Evolutionary conservation across 2,329 filamentous ascomycete species (phyloP).

Genomic region (Aspergillus costaricaensis): DNA sequence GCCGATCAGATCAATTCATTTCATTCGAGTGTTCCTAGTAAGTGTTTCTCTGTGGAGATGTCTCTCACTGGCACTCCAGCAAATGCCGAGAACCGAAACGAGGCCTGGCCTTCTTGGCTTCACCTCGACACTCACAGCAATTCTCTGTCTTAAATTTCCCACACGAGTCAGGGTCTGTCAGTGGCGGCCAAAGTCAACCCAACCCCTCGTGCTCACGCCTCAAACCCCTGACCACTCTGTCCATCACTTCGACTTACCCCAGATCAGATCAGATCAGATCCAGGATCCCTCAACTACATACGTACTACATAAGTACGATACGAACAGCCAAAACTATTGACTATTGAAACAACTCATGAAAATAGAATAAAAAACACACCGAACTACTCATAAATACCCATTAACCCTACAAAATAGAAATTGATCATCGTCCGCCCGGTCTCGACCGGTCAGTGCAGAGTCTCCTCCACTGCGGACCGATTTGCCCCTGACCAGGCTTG

Average conservation of each 20-base stretch:
- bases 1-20: background rate
- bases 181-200: background rate
- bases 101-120: background rate
- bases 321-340: background rate
- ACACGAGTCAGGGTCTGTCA: background rate
- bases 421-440: slow-evolving; percentile 6
- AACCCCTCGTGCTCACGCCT: background rate
- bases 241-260: no score
- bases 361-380: background rate
- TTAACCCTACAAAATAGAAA: background rate
- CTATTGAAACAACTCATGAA: background rate
- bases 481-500: slow-evolving; percentile 9
- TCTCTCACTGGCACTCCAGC: background rate
- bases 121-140: no score
- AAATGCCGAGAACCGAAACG: background rate
- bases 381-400: background rate
- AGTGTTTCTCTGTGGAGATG: background rate
- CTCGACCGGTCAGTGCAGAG: slow-evolving; percentile 9
- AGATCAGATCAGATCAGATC: no score
- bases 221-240: background rate
- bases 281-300: background rate
- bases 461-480: slow-evolving; percentile 7
- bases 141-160: no score
- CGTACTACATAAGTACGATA: background rate
- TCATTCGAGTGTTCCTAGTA: background rate